phyloP scores from a whole-genome alignment of 2,329 filamentous ascomycete species.

The Trichoderma asperellum region DNA sequence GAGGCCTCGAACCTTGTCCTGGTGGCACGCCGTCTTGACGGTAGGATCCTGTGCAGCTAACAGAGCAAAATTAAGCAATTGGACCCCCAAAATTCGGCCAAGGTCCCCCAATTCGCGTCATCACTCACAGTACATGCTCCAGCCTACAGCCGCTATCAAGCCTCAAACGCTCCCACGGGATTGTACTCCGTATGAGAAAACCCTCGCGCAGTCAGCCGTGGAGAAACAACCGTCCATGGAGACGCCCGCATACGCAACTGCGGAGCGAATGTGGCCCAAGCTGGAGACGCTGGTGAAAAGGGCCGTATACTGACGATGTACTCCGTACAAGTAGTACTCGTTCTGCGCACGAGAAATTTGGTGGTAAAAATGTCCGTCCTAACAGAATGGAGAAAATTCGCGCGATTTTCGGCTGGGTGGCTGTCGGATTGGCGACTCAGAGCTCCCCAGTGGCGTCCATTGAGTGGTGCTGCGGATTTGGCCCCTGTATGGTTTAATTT shows the following conservation, averaged over 20 bases:
- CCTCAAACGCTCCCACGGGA: not conserved
- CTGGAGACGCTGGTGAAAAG: constrained; percentile 25
- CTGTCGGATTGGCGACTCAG: constrained; percentile 20
- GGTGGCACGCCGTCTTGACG: constrained; percentile 27
- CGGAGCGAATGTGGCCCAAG: constrained; percentile 27
- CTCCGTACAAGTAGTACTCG: not conserved
- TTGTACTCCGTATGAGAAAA: not conserved
- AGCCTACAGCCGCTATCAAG: constrained; percentile 8
- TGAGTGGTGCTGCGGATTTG: constrained; percentile 19
- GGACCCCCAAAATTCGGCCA: constrained; percentile 8
- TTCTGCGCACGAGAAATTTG: constrained; percentile 1
- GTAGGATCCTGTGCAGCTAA: constrained; percentile 9
- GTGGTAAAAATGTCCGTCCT: constrained; percentile 7
- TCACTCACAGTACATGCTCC: constrained; percentile 21
- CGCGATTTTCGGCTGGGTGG: constrained; percentile 26
- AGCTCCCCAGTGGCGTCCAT: constrained; percentile 16
- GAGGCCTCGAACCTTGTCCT: constrained; percentile 25
- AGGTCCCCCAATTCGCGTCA: constrained; percentile 7
- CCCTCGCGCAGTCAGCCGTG: constrained; percentile 5
- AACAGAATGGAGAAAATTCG: constrained; percentile 2
- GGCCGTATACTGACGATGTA: constrained; percentile 23
- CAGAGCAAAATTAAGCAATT: constrained; percentile 6
- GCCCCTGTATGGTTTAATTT: constrained; percentile 24
- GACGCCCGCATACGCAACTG: constrained; percentile 18
- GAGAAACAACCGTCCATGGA: constrained; percentile 19